Evolutionary conservation across 176 grass and related monocot species (phyloP), one percentile per base, ranked within the genome.

Genomic region (Eleusine indica): DNA sequence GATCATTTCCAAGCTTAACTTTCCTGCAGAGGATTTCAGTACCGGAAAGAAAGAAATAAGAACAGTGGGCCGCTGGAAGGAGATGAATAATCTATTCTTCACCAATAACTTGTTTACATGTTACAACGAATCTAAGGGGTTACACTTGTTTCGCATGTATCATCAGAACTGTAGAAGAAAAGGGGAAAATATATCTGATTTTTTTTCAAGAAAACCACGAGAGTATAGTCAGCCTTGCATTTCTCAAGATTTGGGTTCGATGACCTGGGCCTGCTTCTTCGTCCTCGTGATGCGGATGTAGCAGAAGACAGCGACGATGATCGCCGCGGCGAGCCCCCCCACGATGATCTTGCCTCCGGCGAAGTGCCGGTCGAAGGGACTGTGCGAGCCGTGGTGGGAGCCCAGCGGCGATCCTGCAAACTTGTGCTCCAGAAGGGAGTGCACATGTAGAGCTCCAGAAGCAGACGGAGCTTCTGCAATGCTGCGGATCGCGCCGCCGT

Each of bases 251-350:
- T 98, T 95, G 5, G 84, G 77, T 17, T 91, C 93, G 2, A 40
- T 25, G 19, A 30, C 25, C 25, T 13, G 25, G 19, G 14, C 25
- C 25, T 13, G 25, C 61, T 70, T 91, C 77, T 91, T 95, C 19
- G 75, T 81, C 87, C 85, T 94, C 3, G 96, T 98, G 74, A 98
- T 91, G 28, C 96, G 88, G 78, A 98, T 91, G 83, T 98, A 98
- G 88, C 72, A 93, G 60, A 98, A 86, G 32, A 95, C 87, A 0
- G 91, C 63, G 32, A 81, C 76, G 48, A 98, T 35, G 72, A 98
- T 75, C 4, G 96, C 87, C 5, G 77, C 84, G 0, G 89, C 84
- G 35, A 98, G 80, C 3, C 90, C 96, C 2, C 83, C 89, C 14
- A 98, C 64, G 18, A 95, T 95, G 56, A 95, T 72, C 80, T 95